Evolutionary conservation across 306 rosid species (phyloP).

Genomic region (Castanea sativa): DNA sequence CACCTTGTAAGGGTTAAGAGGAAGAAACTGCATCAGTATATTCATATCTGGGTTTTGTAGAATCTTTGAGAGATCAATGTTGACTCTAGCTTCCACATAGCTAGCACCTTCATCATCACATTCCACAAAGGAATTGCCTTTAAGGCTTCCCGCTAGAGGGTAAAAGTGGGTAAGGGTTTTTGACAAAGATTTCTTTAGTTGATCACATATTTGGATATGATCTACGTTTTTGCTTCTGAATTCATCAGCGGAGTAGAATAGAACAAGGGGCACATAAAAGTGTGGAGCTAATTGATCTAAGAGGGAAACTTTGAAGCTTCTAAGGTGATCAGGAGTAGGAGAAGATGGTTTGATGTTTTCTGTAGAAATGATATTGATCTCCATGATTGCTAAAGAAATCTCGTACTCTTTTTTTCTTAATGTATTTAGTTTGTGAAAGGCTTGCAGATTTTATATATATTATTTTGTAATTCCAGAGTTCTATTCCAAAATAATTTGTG

Average conservation of each 20-base stretch:
- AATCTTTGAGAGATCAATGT: not conserved
- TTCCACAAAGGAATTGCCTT: not conserved
- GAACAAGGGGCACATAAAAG: conserved; percentile 13
- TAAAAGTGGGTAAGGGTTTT: conserved; percentile 10
- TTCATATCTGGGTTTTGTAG: conserved; percentile 3
- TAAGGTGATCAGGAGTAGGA: conserved; percentile 1
- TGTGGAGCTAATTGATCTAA: conserved; percentile 16
- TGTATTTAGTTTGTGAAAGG: not conserved
- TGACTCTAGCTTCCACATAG: conserved; percentile 4
- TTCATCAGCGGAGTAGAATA: conserved; percentile 9
- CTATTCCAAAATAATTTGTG: too few relatives aligned
- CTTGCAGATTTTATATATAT: too few relatives aligned
- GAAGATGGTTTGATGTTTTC: conserved; percentile 7
- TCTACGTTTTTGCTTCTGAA: not conserved
- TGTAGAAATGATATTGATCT: conserved; percentile 9
- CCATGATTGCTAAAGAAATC: not conserved
- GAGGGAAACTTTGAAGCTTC: conserved; percentile 2
- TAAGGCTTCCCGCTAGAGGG: conserved; percentile 22
- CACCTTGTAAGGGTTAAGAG: conserved; percentile 10
- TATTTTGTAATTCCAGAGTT: too few relatives aligned
- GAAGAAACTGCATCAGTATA: conserved; percentile 10
- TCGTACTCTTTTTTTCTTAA: not conserved
- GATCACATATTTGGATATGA: not conserved
- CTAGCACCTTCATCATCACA: not conserved
- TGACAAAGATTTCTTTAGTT: not conserved